phyloP scores from a whole-genome alignment of 2,329 filamentous ascomycete genomes.

The Proliferodiscus dingleyae region DNA sequence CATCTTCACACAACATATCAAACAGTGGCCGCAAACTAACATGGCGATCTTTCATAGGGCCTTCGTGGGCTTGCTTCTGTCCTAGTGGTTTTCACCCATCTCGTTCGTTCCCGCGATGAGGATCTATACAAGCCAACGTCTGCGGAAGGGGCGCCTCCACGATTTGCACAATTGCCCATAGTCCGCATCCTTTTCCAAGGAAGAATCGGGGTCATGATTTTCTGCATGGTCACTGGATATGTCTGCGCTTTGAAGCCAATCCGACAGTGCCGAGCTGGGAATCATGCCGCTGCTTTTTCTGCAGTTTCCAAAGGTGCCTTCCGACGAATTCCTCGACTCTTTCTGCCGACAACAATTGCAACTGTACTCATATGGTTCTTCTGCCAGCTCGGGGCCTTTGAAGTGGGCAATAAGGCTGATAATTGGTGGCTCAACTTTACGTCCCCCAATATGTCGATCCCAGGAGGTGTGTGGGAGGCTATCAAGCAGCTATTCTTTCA shows the following conservation, averaged over 20 bases:
- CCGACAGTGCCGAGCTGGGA: constrained; percentile 48
- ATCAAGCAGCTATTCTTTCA: constrained; percentile 41
- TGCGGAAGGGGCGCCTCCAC: constrained; percentile 40
- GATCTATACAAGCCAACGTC: constrained; percentile 45
- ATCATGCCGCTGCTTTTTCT: constrained; percentile 47
- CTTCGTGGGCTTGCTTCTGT: constrained; percentile 51
- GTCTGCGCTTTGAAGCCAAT: constrained; percentile 60
- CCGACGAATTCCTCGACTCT: constrained; percentile 51
- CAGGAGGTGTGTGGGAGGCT: constrained; percentile 38
- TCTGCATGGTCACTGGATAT: constrained; percentile 61
- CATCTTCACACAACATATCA: no score
- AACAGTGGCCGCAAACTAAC: constrained; percentile 7
- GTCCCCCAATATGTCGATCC: constrained; percentile 39
- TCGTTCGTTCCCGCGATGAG: constrained; percentile 46
- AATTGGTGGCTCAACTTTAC: constrained; percentile 54
- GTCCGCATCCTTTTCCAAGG: constrained; percentile 56
- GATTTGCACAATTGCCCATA: constrained; percentile 53
- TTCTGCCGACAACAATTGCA: constrained; percentile 52
- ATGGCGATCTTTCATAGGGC: constrained; percentile 37
- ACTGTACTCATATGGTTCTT: constrained; percentile 52
- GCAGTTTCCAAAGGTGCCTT: constrained; percentile 54
- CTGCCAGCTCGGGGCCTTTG: constrained; percentile 52
- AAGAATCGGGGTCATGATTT: constrained; percentile 61
- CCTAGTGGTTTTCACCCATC: constrained; percentile 50
- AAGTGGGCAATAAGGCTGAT: constrained; percentile 51